phyloP scores from a whole-genome alignment of 2,329 filamentous ascomycete genomes.

The Fusarium siculi region DNA sequence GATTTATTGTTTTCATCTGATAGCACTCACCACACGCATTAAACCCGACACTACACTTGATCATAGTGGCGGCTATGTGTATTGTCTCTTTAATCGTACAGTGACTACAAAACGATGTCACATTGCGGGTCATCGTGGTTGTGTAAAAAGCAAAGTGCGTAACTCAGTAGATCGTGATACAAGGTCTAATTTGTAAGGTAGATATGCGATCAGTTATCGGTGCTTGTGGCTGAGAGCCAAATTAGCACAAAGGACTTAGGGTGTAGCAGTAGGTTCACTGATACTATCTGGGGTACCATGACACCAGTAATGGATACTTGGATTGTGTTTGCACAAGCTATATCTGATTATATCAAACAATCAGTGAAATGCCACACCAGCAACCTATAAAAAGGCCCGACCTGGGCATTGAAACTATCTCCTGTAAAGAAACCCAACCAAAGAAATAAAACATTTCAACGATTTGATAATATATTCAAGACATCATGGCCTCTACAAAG shows the following conservation, averaged over 20 bases:
- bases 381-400: background rate
- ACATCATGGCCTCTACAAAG: background rate
- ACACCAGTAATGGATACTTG: accelerated
- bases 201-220: accelerated
- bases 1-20: background rate
- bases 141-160: accelerated
- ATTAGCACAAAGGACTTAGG: background rate
- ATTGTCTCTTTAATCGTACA: accelerated
- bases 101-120: background rate
- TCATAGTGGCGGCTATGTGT: accelerated
- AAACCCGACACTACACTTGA: background rate
- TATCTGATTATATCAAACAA: background rate
- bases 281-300: accelerated
- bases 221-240: accelerated
- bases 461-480: accelerated
- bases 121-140: background rate
- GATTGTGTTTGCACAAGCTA: accelerated
- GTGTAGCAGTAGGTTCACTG: background rate
- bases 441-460: accelerated
- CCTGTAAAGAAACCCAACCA: accelerated
- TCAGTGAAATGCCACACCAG: background rate
- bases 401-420: accelerated
- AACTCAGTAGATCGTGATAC: accelerated
- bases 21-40: accelerated
- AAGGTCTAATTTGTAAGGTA: background rate